phyloP scores from a whole-genome alignment of 176 grass and related monocot species.

The Juncus effusus region DNA sequence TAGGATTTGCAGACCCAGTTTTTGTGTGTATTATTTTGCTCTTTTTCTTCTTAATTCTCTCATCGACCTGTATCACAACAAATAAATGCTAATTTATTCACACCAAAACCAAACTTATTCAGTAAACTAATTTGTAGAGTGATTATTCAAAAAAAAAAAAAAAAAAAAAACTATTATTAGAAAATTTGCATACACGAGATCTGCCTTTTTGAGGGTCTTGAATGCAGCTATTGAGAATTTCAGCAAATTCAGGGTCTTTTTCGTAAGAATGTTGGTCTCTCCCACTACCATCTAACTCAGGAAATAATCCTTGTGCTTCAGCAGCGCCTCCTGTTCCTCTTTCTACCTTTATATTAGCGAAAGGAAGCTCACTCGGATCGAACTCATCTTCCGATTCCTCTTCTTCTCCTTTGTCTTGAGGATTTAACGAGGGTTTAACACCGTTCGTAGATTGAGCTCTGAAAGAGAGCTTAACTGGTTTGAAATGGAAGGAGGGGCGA shows the following conservation, averaged over 20 bases:
- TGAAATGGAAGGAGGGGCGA: not conserved
- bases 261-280: conserved; percentile 45
- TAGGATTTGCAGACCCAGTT: conserved; percentile 64
- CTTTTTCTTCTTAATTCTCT: conserved; percentile 81
- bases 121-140: not conserved
- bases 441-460: conserved; percentile 14
- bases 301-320: conserved; percentile 1
- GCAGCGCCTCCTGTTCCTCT: not conserved
- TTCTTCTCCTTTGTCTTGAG: conserved; percentile 5
- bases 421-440: conserved; percentile 30
- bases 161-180: not conserved
- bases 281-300: not conserved
- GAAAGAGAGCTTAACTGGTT: conserved; percentile 8
- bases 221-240: conserved; percentile 71
- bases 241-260: conserved; percentile 71
- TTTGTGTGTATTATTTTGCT: conserved; percentile 83
- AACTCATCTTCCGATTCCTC: conserved; percentile 1
- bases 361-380: conserved; percentile 8
- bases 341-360: conserved; percentile 19
- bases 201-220: conserved; percentile 83
- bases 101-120: not conserved
- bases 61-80: conserved; percentile 60
- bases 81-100: not conserved
- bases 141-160: not conserved
- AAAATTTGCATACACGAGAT: conserved; percentile 42